Conservation (phyloP, 768 basidiomycete species). For the Serpula lacrymans region DNA sequence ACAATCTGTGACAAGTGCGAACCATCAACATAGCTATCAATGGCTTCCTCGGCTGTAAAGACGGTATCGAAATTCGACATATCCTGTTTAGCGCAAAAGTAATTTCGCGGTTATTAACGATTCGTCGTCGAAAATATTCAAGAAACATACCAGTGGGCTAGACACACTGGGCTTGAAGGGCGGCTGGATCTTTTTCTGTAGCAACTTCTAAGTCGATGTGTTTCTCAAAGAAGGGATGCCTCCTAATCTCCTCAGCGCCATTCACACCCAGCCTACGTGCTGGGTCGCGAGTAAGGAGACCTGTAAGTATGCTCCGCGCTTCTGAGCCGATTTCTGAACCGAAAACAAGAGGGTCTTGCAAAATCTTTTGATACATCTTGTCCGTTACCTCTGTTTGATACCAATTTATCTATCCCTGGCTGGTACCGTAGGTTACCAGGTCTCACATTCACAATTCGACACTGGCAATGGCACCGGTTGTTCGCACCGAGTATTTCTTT, state of each 20-base stretch:
- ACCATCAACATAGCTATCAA: conserved; percentile 93
- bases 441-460: no score
- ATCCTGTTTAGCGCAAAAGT: conserved; percentile 41
- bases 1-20: conserved; percentile 91
- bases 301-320: conserved; percentile 81
- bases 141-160: conserved; percentile 69
- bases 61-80: conserved; percentile 86
- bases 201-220: conserved; percentile 86
- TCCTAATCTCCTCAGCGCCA: conserved; percentile 94
- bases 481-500: no score
- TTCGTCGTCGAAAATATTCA: neutral
- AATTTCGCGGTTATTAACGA: neutral
- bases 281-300: conserved; percentile 86
- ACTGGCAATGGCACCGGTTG: no score
- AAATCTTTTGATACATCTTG: conserved; percentile 93
- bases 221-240: conserved; percentile 89
- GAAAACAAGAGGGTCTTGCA: conserved; percentile 89
- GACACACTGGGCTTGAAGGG: conserved; percentile 97
- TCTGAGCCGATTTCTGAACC: conserved; percentile 82
- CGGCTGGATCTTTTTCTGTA: conserved; percentile 92
- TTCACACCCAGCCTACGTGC: conserved; percentile 82
- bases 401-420: no score
- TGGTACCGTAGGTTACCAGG: no score
- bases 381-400: conserved; percentile 93
- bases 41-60: conserved; percentile 88